Base-by-base conservation (phyloP, 805 yeast species). In the Lipomyces kockii region DNA sequence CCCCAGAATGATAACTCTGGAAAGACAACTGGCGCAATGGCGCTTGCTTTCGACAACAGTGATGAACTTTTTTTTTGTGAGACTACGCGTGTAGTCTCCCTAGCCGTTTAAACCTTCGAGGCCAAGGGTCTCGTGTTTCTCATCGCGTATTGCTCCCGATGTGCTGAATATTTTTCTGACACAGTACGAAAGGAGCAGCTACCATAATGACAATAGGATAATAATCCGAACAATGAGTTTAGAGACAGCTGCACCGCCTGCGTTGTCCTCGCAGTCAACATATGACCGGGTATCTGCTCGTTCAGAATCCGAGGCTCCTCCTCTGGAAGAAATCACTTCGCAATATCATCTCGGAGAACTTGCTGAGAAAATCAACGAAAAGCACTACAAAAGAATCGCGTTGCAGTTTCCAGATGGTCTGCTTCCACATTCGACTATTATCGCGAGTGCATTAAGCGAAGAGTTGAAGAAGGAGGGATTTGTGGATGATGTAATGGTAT, bases 371-470 rank as follows among this genome's bases (percentile, higher is more conserved):
- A 52, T 74, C 79, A 3, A 58, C 61, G 2, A 64, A 60, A 35
- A 73, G 68, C 77, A 57, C 81, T 83, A 70, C 46, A 52, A 17
- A 14, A 61, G 69, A 32, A 84, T 93, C 1, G 92, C 98, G 0
- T 80, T 95, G 39, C 99, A 95, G 78, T 94, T 95, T 71, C 98
- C 98, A 0, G 99, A 96, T 76, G 67, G 79, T 4, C 79, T 93
- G 49, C 85, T 95, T 0, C 83, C 87, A 53, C 98, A 94, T 76
- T 88, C 97, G 0, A 86, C 94, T 0, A 82, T 87, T 22, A 85
- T 94, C 0, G 86, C 86, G 84, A 74, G 79, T 77, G 34, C 74
- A 69, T 60, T 80, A 81, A 59, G 71, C 67, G 72, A 69, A 67
- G 73, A 25, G 59, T 70, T 51, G 39, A 69, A 3, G 68, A 68